Evolutionary conservation across 768 basidiomycete species (phyloP).

Genomic region (Tephrocybe rancida): DNA sequence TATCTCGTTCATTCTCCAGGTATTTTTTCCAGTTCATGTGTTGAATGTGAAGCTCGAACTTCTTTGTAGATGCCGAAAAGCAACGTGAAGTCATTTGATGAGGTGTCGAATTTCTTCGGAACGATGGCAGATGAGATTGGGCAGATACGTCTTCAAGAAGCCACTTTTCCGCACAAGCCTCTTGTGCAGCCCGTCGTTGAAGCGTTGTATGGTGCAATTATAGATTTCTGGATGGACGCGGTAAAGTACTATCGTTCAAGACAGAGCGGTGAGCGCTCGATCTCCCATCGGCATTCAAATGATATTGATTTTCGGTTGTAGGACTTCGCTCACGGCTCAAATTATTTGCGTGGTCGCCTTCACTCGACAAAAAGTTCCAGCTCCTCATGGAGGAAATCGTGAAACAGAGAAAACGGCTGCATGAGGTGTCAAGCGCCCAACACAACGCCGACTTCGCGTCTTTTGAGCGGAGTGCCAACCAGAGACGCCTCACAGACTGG

Average conservation of each 20-base stretch:
- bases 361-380: constrained; percentile 4
- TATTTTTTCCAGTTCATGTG: background rate
- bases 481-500: constrained; percentile 1
- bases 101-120: constrained; percentile 1
- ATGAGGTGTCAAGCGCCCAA: background rate
- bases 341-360: background rate
- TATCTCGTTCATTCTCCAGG: constrained; percentile 2
- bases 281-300: background rate
- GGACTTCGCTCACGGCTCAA: background rate
- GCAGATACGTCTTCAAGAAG: background rate
- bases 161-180: background rate
- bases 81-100: background rate
- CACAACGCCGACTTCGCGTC: background rate
- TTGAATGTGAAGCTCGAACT: no score
- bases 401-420: background rate
- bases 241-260: constrained; percentile 4
- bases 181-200: constrained; percentile 2
- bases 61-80: background rate
- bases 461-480: background rate
- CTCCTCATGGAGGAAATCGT: background rate
- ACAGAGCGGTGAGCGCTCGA: background rate
- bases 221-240: constrained; percentile 8
- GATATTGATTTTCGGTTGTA: background rate
- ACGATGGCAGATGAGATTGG: constrained; percentile 2
- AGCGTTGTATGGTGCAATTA: constrained; percentile 1